A percentile compares a stretch with the other conserved stretches of the same genome.
These are phyloP conservation scores for Quercus lobata DNA, from an alignment of 331 rosid genomes.

Conservation along the genomic window DNA sequence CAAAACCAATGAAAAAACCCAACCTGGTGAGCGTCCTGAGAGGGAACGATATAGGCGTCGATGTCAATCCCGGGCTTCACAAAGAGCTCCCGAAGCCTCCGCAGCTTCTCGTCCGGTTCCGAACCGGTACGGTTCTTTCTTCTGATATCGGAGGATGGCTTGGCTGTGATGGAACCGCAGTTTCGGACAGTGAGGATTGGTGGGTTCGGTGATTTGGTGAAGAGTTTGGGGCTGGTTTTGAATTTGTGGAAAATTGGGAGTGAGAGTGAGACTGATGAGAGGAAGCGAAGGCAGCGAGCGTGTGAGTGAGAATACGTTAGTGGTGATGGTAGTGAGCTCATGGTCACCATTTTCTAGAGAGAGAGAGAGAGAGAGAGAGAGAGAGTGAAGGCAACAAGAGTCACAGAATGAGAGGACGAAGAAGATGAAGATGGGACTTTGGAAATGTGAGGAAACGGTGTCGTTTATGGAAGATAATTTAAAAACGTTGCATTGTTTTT, in stretches of 20 bases:
- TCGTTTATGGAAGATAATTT: background rate
- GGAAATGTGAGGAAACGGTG: background rate
- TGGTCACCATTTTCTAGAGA: background rate
- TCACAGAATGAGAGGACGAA: background rate
- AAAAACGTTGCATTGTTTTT: background rate
- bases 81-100: constrained; percentile 68
- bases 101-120: constrained; percentile 56
- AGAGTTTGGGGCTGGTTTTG: constrained; percentile 24
- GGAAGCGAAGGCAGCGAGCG: constrained; percentile 22
- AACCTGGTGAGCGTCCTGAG: constrained; percentile 98
- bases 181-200: constrained; percentile 29
- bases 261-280: constrained; percentile 17
- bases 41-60: constrained; percentile 88
- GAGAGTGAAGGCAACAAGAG: background rate
- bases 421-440: background rate
- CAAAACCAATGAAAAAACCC: background rate
- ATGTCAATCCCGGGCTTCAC: constrained; percentile 52
- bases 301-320: constrained; percentile 23
- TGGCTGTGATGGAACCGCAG: constrained; percentile 65
- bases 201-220: constrained; percentile 17
- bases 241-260: constrained; percentile 30
- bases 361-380: background rate
- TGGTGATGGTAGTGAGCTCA: constrained; percentile 31
- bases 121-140: constrained; percentile 12
- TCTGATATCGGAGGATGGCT: constrained; percentile 66